Conservation (phyloP, 805 yeast genomes). For the Myxozyma lipomycoides region DNA sequence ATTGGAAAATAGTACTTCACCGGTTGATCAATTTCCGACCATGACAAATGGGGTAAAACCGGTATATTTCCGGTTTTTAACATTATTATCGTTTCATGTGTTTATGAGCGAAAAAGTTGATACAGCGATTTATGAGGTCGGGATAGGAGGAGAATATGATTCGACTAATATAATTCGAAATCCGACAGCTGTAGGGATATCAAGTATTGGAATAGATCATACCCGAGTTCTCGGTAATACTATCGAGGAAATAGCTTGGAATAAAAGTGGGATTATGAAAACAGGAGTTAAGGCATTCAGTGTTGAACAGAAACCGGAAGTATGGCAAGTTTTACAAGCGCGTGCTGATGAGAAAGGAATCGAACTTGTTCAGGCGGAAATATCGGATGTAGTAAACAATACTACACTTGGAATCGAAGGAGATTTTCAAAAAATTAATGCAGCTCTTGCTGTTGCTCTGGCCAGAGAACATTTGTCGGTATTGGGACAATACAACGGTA, state of each 20-base stretch:
- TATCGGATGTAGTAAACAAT: slow-evolving; percentile 38
- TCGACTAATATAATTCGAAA: slow-evolving; percentile 82
- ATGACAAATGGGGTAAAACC: slow-evolving; percentile 76
- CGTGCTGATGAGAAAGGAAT: slow-evolving; percentile 66
- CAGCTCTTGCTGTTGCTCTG: slow-evolving; percentile 77
- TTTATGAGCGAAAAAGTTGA: slow-evolving; percentile 86
- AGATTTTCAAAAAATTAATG: slow-evolving; percentile 77
- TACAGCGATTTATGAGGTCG: slow-evolving; percentile 94
- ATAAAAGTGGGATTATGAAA: slow-evolving; percentile 91
- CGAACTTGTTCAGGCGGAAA: slow-evolving; percentile 39
- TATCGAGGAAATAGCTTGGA: slow-evolving; percentile 88
- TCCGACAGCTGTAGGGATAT: slow-evolving; percentile 82
- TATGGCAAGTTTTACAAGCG: slow-evolving; percentile 46
- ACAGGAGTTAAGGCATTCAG: slow-evolving; percentile 60
- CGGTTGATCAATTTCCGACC: slow-evolving; percentile 59
- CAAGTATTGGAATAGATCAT: slow-evolving; percentile 89
- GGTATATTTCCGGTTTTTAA: slow-evolving; percentile 86
- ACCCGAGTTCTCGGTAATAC: slow-evolving; percentile 82
- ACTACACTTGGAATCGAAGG: slow-evolving; percentile 67
- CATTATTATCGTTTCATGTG: slow-evolving; percentile 85
- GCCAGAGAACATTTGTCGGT: slow-evolving; percentile 58
- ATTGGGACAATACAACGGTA: slow-evolving; percentile 34
- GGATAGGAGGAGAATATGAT: slow-evolving; percentile 96
- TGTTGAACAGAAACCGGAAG: slow-evolving; percentile 54
- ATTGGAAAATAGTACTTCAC: slow-evolving; percentile 51